Evolutionary conservation across 495 filamentous ascomycete species (phyloP), one percentile per base, ranked within the genome.

Genomic region (Podospora bellae-mahoneyi): DNA sequence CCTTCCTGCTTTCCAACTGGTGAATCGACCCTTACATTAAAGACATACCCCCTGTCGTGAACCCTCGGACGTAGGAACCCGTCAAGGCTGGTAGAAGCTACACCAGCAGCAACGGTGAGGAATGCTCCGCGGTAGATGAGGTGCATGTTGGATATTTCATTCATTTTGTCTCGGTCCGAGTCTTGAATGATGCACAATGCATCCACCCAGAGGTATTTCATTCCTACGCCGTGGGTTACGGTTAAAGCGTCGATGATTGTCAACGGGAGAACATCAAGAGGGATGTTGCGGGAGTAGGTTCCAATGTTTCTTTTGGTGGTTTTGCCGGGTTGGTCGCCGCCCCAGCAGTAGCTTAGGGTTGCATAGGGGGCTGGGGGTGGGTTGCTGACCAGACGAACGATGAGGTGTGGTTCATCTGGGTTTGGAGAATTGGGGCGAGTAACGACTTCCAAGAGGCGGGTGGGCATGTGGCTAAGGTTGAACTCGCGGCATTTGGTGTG

Each of bases 131-230:
- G 55, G 55, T 58, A 58, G 5, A 58, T 26, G n/a, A 7, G 55
- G 55, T 58, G 55, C 55, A 58, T 58, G n/a, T 58, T 19, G n/a
- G 55, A 58, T 1, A 58, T 58, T 13, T 58, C n/a, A 18, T 20
- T 58, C n/a, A 26, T 58, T 10, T 58, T 58, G 55, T 58, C 55
- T 23, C 68, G 64, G 4, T 28, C 48, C 60, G 39, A 44, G 44
- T 70, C 57, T 64, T 78, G 76, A 23, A 72, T 56, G 23, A 78
- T 78, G 57, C 74, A 78, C 2, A 73, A 61, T 5, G 67, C 59
- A 48, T 78, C 75, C 19, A 77, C 63, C 75, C 72, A 76, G 32
- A 76, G 61, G 62, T 77, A 77, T 0, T 69, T 68, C 34, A 69
- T 68, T 0, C 66, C 69, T 2, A 72, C 54, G 2, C 30, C 48